Base-by-base conservation (phyloP, 257 asterid species). In the Thymus mandschuricus region DNA sequence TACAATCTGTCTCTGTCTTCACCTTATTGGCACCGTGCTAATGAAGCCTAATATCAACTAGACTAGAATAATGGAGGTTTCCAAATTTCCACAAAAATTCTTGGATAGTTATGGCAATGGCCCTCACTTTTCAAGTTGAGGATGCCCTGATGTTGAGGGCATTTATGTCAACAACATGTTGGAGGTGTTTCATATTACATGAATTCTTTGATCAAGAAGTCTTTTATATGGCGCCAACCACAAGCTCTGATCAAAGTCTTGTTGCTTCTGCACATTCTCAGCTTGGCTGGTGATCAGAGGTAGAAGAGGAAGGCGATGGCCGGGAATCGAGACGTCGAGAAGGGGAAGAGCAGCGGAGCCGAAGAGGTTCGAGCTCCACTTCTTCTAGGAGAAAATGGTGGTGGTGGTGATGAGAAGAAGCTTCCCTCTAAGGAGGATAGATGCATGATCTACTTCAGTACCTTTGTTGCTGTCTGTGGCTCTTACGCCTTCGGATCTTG, bases 401-500 rank as follows among this genome's bases (percentile, higher is more conserved):
- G 45, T 61, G 72, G 59, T 57, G 80, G 45, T 61, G 72, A 58
- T 57, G 78, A 71, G 64, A 75, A 73, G 12, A 45, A 64, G 67
- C 59, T 33, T 7, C 31, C 46, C 27, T 62, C 56, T 38, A 63
- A 51, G 59, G 96, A 87, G 69, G 82, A 83, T 3, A 84, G 89
- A 71, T 86, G 79, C 82, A 89, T 94, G 98, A 88, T 91, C 52
- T 92, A 88, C 71, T 77, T 92, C 71, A 85, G 81, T 60, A 94
- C 98, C 21, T 81, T 86, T 21, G 89, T 92, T 34, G 97, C 97
- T 29, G 93, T 88, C 51, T 95, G 98, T 67, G 98, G 99, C 35
- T 88, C 98, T 44, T 95, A 78, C 56, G 85, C 93, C 12, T 95
- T 92, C 57, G 99, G 99, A 73, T 80, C 91, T 56, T 92, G 98